Percentiles rank a stretch among this genome's conserved stretches.
These are phyloP conservation scores for Leishmania braziliensis DNA, from an alignment of 208 protist species.

Conservation along the genomic window DNA sequence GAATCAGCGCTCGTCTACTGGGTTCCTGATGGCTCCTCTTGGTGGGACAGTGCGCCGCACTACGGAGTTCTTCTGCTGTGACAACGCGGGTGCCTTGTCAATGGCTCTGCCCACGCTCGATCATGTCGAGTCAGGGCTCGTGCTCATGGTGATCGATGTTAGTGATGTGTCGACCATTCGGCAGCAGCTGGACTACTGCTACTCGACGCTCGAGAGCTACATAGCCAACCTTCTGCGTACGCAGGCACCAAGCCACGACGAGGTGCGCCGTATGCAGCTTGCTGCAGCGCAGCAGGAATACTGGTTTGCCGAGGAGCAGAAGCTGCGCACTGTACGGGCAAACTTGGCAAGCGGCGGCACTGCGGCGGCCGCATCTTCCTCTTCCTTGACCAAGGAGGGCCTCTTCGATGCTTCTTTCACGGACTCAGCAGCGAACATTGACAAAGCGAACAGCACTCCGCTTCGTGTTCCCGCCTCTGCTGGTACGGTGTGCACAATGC, in stretches of 20 bases:
- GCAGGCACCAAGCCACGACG: constrained; percentile 68
- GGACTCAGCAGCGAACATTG: constrained; percentile 26
- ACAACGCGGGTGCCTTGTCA: constrained; percentile 69
- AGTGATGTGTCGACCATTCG: constrained; percentile 50
- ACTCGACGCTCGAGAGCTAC: constrained; percentile 53
- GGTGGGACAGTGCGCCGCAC: constrained; percentile 32
- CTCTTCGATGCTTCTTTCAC: constrained; percentile 18
- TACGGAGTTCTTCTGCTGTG: constrained; percentile 88
- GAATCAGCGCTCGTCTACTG: neutral
- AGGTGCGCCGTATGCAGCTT: constrained; percentile 71
- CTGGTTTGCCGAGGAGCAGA: constrained; percentile 59
- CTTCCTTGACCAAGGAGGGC: neutral
- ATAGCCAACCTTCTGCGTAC: constrained; percentile 51
- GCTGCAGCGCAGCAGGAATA: constrained; percentile 62
- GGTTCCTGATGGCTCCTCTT: neutral
- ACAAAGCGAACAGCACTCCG: constrained; percentile 33
- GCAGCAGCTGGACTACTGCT: constrained; percentile 62
- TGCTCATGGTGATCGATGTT: constrained; percentile 79
- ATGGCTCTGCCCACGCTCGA: constrained; percentile 73
- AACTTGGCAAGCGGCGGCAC: constrained; percentile 26
- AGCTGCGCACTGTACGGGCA: constrained; percentile 19
- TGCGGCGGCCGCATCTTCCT: neutral
- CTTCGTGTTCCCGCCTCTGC: constrained; percentile 38
- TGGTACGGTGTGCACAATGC: constrained; percentile 44
- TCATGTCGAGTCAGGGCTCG: constrained; percentile 60